Base-by-base conservation (phyloP, 2,329 filamentous ascomycete species). In the Aspergillus phoenicis region DNA sequence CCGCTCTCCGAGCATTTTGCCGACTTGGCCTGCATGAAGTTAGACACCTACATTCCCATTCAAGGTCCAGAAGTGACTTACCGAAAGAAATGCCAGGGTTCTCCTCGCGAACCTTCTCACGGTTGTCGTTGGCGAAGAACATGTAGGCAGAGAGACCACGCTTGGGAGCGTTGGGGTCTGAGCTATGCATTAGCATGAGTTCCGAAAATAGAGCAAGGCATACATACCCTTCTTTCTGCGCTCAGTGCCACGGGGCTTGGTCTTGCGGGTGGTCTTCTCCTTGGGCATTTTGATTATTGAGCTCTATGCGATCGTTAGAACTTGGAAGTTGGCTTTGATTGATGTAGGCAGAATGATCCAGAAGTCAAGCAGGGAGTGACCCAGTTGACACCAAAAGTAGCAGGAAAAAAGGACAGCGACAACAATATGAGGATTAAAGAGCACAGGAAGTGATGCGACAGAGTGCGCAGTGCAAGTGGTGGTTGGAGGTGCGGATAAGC, bases 101-200 rank as follows among this genome's bases (percentile, higher is more conserved):
- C 82, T 98, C 94, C 78, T 97, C 93, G 73, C 95, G 92, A 71
- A 99, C 95, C 80, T 95, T 96, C 78, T 98, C 94, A 72, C 95
- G 93, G 83, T 97, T 92, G 83, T 98, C 95, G 77, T 98, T 98
- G 87, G 95, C 95, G 80, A 98, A 99, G 90, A 98, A 98, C 95
- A 99, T 99, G 88, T 99, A 99, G 67, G 95, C 95, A 57, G 95
- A 98, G 54, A 99, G 91, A 84, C 94, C 95, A 82, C 95, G 93
- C 93, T 98, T 99, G 79, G 95, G 95, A 63, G 93, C 94, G 82
- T 97, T 97, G 81, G 93, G 93, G 82, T 97, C 93, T 96, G 15
- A 43, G 38, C n/a, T 6, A 51, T 69, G 52, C 72, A 68, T 64
- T 60, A 61, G 51, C 53, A n/a, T 11, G 6, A 22, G 22, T n/a